A percentile compares a stretch with the other conserved stretches of the same genome.
phyloP scores from a whole-genome alignment of 768 basidiomycete genomes.

The Rhizopogon roseolus region DNA sequence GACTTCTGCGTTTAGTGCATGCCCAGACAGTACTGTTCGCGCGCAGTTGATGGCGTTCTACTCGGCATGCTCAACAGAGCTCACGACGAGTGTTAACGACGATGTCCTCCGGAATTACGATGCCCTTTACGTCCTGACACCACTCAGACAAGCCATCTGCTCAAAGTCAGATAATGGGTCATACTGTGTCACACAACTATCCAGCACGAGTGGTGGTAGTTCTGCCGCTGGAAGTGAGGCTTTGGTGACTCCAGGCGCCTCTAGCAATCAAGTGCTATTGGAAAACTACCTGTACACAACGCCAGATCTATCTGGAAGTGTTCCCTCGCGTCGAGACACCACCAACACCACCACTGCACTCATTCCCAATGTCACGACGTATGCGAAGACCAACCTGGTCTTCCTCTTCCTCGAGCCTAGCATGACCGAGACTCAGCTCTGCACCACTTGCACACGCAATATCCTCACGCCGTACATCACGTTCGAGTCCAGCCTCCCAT shows the following conservation, averaged over 20 bases:
- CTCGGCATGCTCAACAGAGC: slow-evolving; percentile 63
- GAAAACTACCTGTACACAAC: slow-evolving; percentile 20
- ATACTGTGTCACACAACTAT: slow-evolving; percentile 62
- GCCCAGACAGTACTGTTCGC: slow-evolving; percentile 56
- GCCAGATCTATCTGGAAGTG: slow-evolving; percentile 4
- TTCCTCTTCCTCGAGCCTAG: slow-evolving; percentile 74
- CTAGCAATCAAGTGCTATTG: slow-evolving; percentile 12
- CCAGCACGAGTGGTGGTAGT: slow-evolving; percentile 19
- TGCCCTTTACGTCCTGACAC: slow-evolving; percentile 64
- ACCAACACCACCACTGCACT: slow-evolving; percentile 24
- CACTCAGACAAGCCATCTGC: slow-evolving; percentile 68
- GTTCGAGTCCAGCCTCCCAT: slow-evolving; percentile 68
- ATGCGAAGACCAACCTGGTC: slow-evolving; percentile 55
- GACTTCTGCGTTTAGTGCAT: slow-evolving; percentile 37
- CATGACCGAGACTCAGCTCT: slow-evolving; percentile 50
- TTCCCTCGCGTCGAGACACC: slow-evolving; percentile 23
- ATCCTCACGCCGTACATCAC: slow-evolving; percentile 72
- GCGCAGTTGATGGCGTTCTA: slow-evolving; percentile 65
- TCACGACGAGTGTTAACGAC: slow-evolving; percentile 44
- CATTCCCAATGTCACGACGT: slow-evolving; percentile 52
- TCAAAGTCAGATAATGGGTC: slow-evolving; percentile 63
- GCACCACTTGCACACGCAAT: slow-evolving; percentile 77
- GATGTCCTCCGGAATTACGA: slow-evolving; percentile 72
- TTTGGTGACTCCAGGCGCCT: slow-evolving; percentile 5
- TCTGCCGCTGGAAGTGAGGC: slow-evolving; percentile 15